Conservation (phyloP, 805 yeast genomes). For the Yamadazyma paraphyllophila region DNA sequence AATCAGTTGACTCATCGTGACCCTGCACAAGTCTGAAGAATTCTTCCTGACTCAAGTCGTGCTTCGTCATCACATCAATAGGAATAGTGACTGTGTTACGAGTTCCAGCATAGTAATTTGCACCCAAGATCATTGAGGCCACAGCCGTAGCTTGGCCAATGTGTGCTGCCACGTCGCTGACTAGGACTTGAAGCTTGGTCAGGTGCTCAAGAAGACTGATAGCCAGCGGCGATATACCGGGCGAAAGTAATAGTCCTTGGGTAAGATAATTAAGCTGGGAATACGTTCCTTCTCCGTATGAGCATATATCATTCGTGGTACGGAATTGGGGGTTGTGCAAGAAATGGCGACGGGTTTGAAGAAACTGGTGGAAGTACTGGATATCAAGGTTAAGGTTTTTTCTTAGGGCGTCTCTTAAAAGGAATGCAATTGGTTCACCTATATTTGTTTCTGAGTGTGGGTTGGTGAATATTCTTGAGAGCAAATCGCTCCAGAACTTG, state of each 20-base stretch:
- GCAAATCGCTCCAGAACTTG: slow-evolving; percentile 70
- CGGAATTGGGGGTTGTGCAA: slow-evolving; percentile 46
- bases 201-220: slow-evolving; percentile 48
- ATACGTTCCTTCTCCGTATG: slow-evolving; percentile 76
- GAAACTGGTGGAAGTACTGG: slow-evolving; percentile 54
- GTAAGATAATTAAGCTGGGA: slow-evolving; percentile 71
- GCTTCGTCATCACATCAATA: slow-evolving; percentile 51
- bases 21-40: slow-evolving; percentile 50
- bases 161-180: slow-evolving; percentile 70
- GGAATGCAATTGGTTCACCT: slow-evolving; percentile 64
- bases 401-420: slow-evolving; percentile 52
- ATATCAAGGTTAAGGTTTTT: slow-evolving; percentile 52
- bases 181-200: slow-evolving; percentile 37
- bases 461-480: slow-evolving; percentile 45
- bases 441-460: slow-evolving; percentile 34
- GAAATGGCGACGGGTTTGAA: slow-evolving; percentile 58
- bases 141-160: slow-evolving; percentile 79
- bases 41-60: slow-evolving; percentile 61
- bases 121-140: slow-evolving; percentile 60
- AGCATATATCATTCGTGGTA: slow-evolving; percentile 57
- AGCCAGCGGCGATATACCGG: slow-evolving; percentile 55
- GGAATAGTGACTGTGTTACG: slow-evolving; percentile 61
- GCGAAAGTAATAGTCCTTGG: slow-evolving; percentile 59
- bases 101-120: slow-evolving; percentile 52
- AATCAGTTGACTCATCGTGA: slow-evolving; percentile 31